Conservation (phyloP, 192 early-diverging fungal species). For the Backusella psychrophila region DNA sequence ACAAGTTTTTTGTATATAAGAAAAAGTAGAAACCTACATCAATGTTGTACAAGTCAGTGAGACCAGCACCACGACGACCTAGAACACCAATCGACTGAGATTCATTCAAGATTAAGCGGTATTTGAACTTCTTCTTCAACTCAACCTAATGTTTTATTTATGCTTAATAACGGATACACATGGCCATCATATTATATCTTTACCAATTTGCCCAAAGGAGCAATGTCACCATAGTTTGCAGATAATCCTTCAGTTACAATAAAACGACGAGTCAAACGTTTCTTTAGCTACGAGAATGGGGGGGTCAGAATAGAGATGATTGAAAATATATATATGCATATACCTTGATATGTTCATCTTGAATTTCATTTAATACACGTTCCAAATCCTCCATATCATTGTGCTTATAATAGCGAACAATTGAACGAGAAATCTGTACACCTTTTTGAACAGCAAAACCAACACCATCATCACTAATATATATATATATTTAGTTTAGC, state of each 20-base stretch:
- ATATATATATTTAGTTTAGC: too few relatives aligned
- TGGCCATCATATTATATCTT: neutral
- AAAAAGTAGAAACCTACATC: conserved; percentile 19
- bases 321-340: neutral
- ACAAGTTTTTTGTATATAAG: neutral
- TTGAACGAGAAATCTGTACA: conserved; percentile 83
- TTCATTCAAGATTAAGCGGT: conserved; percentile 94
- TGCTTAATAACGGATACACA: neutral
- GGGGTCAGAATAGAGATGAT: too few relatives aligned
- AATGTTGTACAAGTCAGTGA: conserved; percentile 77
- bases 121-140: conserved; percentile 96
- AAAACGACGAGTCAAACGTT: conserved; percentile 86
- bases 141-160: conserved; percentile 42
- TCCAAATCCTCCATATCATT: conserved; percentile 97
- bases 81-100: conserved; percentile 86
- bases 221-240: conserved; percentile 85
- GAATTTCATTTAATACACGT: conserved; percentile 74
- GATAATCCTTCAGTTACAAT: conserved; percentile 94
- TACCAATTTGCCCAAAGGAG: conserved; percentile 69
- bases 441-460: conserved; percentile 91
- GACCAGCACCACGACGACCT: conserved; percentile 81
- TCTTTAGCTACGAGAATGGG: conserved; percentile 50
- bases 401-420: conserved; percentile 91
- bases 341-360: conserved; percentile 61
- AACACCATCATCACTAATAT: conserved; percentile 79